phyloP scores from a whole-genome alignment of 2,329 filamentous ascomycete species.

The Scedosporium dehoogii region DNA sequence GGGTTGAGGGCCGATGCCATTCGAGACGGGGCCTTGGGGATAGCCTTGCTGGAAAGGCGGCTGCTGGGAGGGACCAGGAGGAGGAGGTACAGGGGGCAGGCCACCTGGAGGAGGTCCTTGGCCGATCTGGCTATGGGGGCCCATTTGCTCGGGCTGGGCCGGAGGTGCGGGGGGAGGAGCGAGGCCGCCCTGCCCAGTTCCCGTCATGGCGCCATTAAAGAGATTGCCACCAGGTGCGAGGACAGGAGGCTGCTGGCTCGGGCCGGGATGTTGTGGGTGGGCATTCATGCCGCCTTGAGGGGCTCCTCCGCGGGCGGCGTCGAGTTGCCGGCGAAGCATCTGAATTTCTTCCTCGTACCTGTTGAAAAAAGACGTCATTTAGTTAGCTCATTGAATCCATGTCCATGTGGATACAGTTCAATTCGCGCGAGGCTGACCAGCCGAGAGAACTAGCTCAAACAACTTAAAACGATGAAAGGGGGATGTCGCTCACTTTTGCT shows the following conservation, averaged over 20 bases:
- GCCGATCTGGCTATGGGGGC: conserved; percentile 46
- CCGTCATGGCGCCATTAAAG: conserved; percentile 93
- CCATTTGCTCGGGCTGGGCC: conserved; percentile 52
- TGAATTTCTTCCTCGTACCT: conserved; percentile 92
- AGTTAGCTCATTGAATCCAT: background rate
- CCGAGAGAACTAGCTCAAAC: background rate
- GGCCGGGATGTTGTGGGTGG: conserved; percentile 64
- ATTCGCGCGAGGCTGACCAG: background rate
- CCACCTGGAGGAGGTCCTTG: conserved; percentile 56
- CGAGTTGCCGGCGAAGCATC: conserved; percentile 79
- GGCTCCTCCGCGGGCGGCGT: conserved; percentile 56
- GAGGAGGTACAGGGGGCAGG: conserved; percentile 45
- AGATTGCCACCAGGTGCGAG: conserved; percentile 87
- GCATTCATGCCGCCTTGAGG: conserved; percentile 52
- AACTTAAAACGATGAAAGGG: background rate
- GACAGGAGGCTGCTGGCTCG: conserved; percentile 76
- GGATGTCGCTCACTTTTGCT: conserved; percentile 64
- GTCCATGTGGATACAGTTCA: background rate
- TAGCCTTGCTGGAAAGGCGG: conserved; percentile 65
- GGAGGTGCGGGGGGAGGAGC: conserved; percentile 72
- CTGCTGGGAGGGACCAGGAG: conserved; percentile 53
- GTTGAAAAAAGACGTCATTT: conserved; percentile 5
- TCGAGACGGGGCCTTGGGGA: conserved; percentile 46
- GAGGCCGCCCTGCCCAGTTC: conserved; percentile 71
- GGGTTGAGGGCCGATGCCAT: conserved; percentile 71